Base-by-base conservation (phyloP, 2,329 filamentous ascomycete genomes). In the Xylaria sp. region DNA sequence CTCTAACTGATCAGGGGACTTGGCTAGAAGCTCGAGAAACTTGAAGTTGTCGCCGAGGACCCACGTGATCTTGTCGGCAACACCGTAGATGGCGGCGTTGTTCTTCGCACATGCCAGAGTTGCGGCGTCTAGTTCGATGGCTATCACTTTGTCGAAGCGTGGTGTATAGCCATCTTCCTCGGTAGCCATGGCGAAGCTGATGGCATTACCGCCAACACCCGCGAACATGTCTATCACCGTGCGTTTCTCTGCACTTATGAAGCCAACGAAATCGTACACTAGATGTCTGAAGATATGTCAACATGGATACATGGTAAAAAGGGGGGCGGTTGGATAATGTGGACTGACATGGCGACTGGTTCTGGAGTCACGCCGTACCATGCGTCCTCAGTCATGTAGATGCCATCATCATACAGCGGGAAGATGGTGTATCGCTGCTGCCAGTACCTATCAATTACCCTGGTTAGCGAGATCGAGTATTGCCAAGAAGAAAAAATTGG, bases 351-450 rank as follows among this genome's bases (percentile, higher is more conserved):
- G 67, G 96, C 96, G 31, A 99, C 88, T 4, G 92, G 92, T 78
- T 99, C 95, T 15, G 96, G 94, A 0, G 96, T 99, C 7, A 98
- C 94, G 62, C 94, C 96, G 78, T 96, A 99, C 96, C 96, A 99
- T 61, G 94, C 92, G 80, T 95, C 91, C 77, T 97, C 90, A 0
- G 96, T 99, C 85, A 99, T 89, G 83, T 89, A 91, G 71, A 99
- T 87, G 62, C 94, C 95, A 65, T 94, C 86, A 77, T 97, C 91
- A 77, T 97, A 99, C 73, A 86, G 86, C 17, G 90, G 90, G 80
- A 97, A 99, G 71, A 99, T 92, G 59, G 89, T 90, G 78, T 96
- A 90, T 66, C 96, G 88, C 76, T 98, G 94, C 17, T 90, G 85
- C 88, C 93, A 99, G 80, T 99, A 99, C 78, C 94, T 96, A 53